Evolutionary conservation across 768 basidiomycete genomes (phyloP), one percentile per base, ranked within the genome.

Genomic region (Daedaleopsis sinensis): DNA sequence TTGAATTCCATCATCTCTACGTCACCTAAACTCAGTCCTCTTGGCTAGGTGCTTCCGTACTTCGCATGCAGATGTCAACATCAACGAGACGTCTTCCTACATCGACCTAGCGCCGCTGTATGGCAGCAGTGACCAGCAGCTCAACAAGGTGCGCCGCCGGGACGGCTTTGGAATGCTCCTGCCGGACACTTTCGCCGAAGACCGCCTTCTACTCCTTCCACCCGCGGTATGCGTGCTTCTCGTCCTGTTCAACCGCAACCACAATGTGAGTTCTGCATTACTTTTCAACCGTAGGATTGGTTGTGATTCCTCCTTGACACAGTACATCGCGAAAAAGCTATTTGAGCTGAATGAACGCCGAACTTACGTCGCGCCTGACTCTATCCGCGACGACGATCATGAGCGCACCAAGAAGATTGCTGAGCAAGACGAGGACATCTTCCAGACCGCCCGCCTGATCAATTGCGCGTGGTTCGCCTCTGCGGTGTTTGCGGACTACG

Each of bases 241-340:
- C 21, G 82, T 94, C n/a, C 71, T 93, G n/a, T 94, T 94, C 80
- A 91, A 81, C 69, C 82, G 93, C n/a, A 94, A 94, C 63, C 93
- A 94, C 69, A 94, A 92, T 68, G 92, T 93, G 64, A 63, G 87
- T 74, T 13, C 1, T n/a, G 7, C 27, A 16, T 21, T 2, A 5
- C 16, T 21, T 1, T 47, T 55, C 55, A 47, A 32, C 27, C 27
- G 24, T 43, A 46, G 27, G 44, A 18, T 13, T 47, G 3, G 18
- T 53, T 19, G n/a, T 1, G 5, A 4, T 35, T 18, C 48, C 39
- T 46, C 36, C 15, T n/a, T n/a, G 13, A 15, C 19, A 44, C 62
- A 95, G 91, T 92, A 90, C 72, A 93, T 94, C 55, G 91, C 90
- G 11, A 78, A 79, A 58, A 91, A 87, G 67, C 76, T 94, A 2